These are phyloP conservation scores for Shiraia bambusicola DNA, from an alignment of 2,329 filamentous ascomycete species.

Conservation along the genomic window DNA sequence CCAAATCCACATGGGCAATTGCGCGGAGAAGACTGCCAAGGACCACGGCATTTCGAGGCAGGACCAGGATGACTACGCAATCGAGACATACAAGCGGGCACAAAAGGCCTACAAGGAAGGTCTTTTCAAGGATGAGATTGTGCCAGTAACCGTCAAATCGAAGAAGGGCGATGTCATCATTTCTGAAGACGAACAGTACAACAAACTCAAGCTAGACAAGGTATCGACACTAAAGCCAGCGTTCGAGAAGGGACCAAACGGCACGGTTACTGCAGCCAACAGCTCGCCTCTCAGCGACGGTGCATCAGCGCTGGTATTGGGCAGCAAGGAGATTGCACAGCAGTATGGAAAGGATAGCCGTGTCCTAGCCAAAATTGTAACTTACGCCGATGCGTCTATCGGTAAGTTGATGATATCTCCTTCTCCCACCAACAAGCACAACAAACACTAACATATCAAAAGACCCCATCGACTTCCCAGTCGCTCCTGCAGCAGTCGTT, in stretches of 20 bases:
- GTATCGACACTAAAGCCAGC: conserved; percentile 84
- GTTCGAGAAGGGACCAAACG: conserved; percentile 84
- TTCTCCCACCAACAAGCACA: background rate
- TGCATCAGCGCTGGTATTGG: conserved; percentile 84
- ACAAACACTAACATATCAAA: conserved; percentile 7
- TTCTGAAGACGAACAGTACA: conserved; percentile 83
- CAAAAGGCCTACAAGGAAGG: conserved; percentile 84
- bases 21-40: conserved; percentile 91
- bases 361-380: conserved; percentile 83
- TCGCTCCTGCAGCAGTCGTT: conserved; percentile 89
- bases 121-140: conserved; percentile 86
- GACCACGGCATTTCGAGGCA: conserved; percentile 78
- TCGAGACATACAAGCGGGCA: conserved; percentile 83
- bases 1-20: conserved; percentile 97
- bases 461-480: conserved; percentile 89
- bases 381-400: conserved; percentile 85
- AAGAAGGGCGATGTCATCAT: conserved; percentile 78
- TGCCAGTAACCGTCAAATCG: conserved; percentile 78
- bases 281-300: conserved; percentile 94
- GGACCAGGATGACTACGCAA: conserved; percentile 88
- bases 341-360: conserved; percentile 76
- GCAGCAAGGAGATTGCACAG: conserved; percentile 75
- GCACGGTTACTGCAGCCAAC: conserved; percentile 93
- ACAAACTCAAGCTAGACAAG: conserved; percentile 84
- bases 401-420: conserved; percentile 26